Percentiles rank a stretch among this genome's conserved stretches.
Conservation (phyloP, 306 rosid genomes). For the Malus fusca region DNA sequence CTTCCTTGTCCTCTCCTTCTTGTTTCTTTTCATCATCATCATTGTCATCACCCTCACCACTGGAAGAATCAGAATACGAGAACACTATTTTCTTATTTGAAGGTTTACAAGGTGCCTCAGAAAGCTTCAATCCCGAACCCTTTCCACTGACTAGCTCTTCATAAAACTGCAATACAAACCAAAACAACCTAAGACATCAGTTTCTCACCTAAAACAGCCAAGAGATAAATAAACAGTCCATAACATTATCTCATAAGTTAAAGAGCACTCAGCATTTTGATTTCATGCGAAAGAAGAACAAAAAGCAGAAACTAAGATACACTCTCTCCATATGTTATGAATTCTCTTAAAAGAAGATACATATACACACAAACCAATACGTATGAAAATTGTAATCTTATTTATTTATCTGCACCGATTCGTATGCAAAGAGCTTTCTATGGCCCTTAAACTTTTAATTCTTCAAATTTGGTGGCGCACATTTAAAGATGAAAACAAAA, state of each 20-base stretch:
- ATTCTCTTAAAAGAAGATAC: neutral
- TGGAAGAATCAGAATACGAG: constrained; percentile 62
- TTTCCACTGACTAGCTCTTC: constrained; percentile 67
- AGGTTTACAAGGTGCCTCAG: constrained; percentile 39
- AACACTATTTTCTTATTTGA: constrained; percentile 67
- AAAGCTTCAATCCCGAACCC: constrained; percentile 24
- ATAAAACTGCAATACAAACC: constrained; percentile 49
- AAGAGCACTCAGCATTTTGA: neutral
- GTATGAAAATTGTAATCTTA: neutral
- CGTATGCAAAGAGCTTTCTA: neutral
- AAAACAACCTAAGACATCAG: neutral
- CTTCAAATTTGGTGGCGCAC: neutral
- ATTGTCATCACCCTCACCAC: constrained; percentile 29
- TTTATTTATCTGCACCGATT: neutral
- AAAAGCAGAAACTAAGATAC: neutral
- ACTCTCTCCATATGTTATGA: neutral
- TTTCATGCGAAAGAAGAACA: neutral
- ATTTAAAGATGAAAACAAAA: neutral
- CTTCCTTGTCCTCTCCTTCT: constrained; percentile 1
- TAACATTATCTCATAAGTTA: too few species aligned
- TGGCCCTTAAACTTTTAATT: neutral
- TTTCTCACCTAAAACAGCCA: neutral
- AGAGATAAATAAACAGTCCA: neutral
- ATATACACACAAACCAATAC: neutral
- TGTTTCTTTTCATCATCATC: constrained; percentile 15